Percentiles rank a stretch among this genome's conserved stretches.
These are phyloP conservation scores for Mucor saturninus DNA, from an alignment of 371 early-diverging fungal species.

Conservation along the genomic window DNA sequence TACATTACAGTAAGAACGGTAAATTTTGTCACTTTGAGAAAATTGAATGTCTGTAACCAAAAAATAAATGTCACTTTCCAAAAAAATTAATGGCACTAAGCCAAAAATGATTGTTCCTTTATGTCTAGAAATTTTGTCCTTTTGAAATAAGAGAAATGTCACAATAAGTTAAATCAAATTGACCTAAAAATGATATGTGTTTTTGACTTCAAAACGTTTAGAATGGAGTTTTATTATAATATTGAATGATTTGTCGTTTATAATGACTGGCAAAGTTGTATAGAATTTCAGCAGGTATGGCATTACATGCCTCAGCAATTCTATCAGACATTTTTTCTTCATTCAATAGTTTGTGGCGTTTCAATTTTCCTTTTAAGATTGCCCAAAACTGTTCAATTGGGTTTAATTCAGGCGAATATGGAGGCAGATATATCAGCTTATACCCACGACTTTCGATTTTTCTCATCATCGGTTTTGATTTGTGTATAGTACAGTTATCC, in stretches of 20 bases:
- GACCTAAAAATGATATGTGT: too few relatives aligned
- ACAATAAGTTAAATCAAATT: too few relatives aligned
- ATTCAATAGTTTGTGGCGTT: constrained; percentile 12
- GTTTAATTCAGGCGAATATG: constrained; percentile 21
- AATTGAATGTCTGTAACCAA: too few relatives aligned
- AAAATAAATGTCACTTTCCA: constrained; percentile 8
- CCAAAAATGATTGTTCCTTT: constrained; percentile 1
- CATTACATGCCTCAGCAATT: constrained; percentile 26
- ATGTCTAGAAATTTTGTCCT: too few relatives aligned
- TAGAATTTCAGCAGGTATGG: constrained; percentile 13
- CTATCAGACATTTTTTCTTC: constrained; percentile 22
- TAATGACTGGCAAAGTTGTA: constrained; percentile 10
- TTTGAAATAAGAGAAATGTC: too few relatives aligned
- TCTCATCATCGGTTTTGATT: constrained; percentile 22
- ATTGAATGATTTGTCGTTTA: constrained; percentile 14
- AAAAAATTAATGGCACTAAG: constrained; percentile 5
- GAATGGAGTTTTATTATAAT: constrained; percentile 10
- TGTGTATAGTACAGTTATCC: constrained; percentile 25
- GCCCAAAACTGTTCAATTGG: constrained; percentile 18
- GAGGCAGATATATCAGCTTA: constrained; percentile 20
- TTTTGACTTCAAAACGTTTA: too few relatives aligned
- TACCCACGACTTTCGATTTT: constrained; percentile 20
- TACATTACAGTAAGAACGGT: too few relatives aligned
- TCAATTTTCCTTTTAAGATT: constrained; percentile 7
- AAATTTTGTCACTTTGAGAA: too few relatives aligned